A percentile compares a stretch with the other conserved stretches of the same genome.
Conservation (phyloP, 2,329 filamentous ascomycete genomes). For the Myrmaecium sp. region DNA sequence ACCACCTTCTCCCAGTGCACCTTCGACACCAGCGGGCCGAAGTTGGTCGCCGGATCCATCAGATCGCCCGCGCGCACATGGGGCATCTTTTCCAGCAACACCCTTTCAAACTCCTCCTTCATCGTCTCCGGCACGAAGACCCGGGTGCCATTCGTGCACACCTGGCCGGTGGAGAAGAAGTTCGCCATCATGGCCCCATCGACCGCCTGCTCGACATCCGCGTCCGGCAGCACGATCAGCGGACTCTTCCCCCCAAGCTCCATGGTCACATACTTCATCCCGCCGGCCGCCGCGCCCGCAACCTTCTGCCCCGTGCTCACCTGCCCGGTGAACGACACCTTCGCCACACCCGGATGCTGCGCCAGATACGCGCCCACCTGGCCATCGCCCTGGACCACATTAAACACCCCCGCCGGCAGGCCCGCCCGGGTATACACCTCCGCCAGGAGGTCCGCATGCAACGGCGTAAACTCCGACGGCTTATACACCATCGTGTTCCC, state of each 20-base stretch:
- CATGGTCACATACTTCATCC: constrained; percentile 86
- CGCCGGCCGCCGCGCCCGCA: constrained; percentile 53
- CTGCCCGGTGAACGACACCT: constrained; percentile 82
- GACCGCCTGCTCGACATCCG: constrained; percentile 61
- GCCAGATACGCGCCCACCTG: constrained; percentile 63
- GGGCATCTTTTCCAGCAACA: constrained; percentile 51
- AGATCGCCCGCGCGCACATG: constrained; percentile 57
- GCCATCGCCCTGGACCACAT: constrained; percentile 67
- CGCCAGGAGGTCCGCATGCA: constrained; percentile 64
- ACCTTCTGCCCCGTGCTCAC: constrained; percentile 73
- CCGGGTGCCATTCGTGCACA: constrained; percentile 82
- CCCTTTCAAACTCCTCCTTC: constrained; percentile 50
- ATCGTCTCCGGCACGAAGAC: constrained; percentile 60
- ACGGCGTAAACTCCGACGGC: constrained; percentile 69
- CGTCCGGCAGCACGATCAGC: constrained; percentile 63
- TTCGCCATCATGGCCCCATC: constrained; percentile 88
- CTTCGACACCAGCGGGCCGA: constrained; percentile 65
- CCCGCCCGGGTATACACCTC: constrained; percentile 61
- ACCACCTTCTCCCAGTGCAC: constrained; percentile 61
- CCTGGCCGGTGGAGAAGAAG: constrained; percentile 80
- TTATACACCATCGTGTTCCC: constrained; percentile 89
- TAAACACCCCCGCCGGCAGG: no score
- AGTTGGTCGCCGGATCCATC: constrained; percentile 58
- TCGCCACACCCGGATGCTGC: constrained; percentile 54
- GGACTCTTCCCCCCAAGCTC: constrained; percentile 81